These are phyloP conservation scores for Hanseniaspora pseudoguilliermondii DNA, from an alignment of 805 yeast genomes.

Conservation along the genomic window DNA sequence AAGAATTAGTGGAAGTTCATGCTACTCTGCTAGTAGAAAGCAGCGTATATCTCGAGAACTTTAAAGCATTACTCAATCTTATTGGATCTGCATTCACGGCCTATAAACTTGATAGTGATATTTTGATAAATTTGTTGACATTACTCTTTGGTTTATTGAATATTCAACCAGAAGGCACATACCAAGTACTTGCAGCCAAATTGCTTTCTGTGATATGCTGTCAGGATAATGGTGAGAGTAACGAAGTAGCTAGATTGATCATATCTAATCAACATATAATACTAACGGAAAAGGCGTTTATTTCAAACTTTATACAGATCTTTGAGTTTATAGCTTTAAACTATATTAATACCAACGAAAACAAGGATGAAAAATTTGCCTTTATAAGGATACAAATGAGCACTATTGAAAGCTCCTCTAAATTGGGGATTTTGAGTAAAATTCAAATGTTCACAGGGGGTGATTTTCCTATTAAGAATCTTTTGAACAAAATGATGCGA, in stretches of 20 bases:
- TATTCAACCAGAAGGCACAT: not conserved
- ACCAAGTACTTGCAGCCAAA: not conserved
- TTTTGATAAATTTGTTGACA: not conserved
- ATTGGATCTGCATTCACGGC: not conserved
- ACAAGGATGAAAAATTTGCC: constrained; percentile 10
- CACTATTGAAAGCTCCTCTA: not conserved
- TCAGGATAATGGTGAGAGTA: not conserved
- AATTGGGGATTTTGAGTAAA: not conserved
- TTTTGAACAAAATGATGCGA: constrained; percentile 15
- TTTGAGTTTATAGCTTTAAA: not conserved
- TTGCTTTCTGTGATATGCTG: not conserved
- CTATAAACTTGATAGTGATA: not conserved
- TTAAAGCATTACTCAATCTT: not conserved
- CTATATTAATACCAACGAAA: not conserved
- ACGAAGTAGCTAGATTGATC: not conserved
- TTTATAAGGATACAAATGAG: constrained; percentile 1
- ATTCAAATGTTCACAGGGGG: not conserved
- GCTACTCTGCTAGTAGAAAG: not conserved
- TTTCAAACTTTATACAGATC: not conserved
- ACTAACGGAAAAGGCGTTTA: not conserved
- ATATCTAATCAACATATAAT: constrained; percentile 4
- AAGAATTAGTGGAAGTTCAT: not conserved
- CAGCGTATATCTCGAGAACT: not conserved
- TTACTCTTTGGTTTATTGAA: not conserved
- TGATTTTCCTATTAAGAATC: constrained; percentile 13